These are phyloP conservation scores for Carex scoparia DNA, from an alignment of 176 grass and related monocot genomes.

Conservation along the genomic window DNA sequence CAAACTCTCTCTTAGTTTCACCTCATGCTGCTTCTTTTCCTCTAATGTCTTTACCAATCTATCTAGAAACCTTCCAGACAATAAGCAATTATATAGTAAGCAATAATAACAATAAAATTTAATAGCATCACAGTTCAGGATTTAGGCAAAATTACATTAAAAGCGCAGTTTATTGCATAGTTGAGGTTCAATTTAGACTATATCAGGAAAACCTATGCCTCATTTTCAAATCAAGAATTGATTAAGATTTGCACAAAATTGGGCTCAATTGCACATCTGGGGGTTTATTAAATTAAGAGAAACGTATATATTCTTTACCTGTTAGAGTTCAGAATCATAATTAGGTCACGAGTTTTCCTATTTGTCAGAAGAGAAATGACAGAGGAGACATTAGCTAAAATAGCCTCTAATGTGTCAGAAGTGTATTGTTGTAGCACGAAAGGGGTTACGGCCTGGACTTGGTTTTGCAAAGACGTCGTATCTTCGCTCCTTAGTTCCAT, in stretches of 20 bases:
- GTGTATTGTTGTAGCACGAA: conserved; percentile 89
- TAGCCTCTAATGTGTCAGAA: conserved; percentile 53
- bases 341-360: conserved; percentile 84
- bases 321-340: conserved; percentile 97
- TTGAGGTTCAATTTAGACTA: background rate
- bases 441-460: conserved; percentile 87
- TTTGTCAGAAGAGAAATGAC: conserved; percentile 80
- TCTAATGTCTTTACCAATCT: conserved; percentile 74
- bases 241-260: too few relatives aligned
- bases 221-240: background rate
- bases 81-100: conserved; percentile 17
- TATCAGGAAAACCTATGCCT: background rate
- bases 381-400: conserved; percentile 57
- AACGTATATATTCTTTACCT: conserved; percentile 37
- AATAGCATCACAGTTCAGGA: background rate
- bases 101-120: conserved; percentile 14
- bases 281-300: background rate
- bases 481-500: conserved; percentile 65
- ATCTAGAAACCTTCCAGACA: conserved; percentile 62
- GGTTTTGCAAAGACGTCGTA: conserved; percentile 85
- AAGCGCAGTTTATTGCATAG: background rate
- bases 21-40: conserved; percentile 92
- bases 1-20: conserved; percentile 69
- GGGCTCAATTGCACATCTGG: background rate
- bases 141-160: background rate